These are phyloP conservation scores for Fusarium zealandicum DNA, from an alignment of 2,329 filamentous ascomycete genomes.

Conservation along the genomic window DNA sequence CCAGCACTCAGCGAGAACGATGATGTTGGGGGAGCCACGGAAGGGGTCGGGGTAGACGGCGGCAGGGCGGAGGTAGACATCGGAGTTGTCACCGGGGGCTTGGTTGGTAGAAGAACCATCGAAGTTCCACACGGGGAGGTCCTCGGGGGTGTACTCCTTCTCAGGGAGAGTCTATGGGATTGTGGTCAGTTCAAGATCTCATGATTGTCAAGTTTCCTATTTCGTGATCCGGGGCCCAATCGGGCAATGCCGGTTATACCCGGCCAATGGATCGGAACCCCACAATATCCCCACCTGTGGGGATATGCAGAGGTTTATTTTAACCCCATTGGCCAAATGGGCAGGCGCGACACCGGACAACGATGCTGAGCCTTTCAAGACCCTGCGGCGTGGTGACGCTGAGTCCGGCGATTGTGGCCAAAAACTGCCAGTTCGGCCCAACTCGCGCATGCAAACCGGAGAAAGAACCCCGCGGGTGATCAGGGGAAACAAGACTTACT, in stretches of 20 bases:
- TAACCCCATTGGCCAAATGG: constrained; percentile 14
- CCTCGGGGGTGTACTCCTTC: constrained; percentile 58
- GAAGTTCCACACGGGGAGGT: constrained; percentile 64
- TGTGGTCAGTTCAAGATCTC: background rate
- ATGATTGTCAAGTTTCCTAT: background rate
- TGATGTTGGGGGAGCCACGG: constrained; percentile 87
- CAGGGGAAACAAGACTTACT: constrained; percentile 65
- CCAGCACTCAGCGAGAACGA: constrained; percentile 95
- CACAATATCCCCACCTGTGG: constrained; percentile 10
- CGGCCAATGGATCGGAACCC: constrained; percentile 11
- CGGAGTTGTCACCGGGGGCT: constrained; percentile 93
- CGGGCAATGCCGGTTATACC: constrained; percentile 19
- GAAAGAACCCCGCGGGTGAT: background rate
- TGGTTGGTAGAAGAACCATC: constrained; percentile 88
- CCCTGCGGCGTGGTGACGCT: constrained; percentile 15
- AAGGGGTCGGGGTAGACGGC: constrained; percentile 93
- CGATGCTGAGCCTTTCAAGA: constrained; percentile 15
- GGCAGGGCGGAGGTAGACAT: constrained; percentile 93
- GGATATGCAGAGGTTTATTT: constrained; percentile 7
- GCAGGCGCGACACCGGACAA: constrained; percentile 17
- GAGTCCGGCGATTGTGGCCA: constrained; percentile 6
- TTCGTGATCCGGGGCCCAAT: background rate
- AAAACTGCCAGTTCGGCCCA: constrained; percentile 10
- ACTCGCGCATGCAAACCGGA: background rate
- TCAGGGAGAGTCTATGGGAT: constrained; percentile 56